Conservation (phyloP, 306 rosid genomes). For the Trichosanthes cucumerina region DNA sequence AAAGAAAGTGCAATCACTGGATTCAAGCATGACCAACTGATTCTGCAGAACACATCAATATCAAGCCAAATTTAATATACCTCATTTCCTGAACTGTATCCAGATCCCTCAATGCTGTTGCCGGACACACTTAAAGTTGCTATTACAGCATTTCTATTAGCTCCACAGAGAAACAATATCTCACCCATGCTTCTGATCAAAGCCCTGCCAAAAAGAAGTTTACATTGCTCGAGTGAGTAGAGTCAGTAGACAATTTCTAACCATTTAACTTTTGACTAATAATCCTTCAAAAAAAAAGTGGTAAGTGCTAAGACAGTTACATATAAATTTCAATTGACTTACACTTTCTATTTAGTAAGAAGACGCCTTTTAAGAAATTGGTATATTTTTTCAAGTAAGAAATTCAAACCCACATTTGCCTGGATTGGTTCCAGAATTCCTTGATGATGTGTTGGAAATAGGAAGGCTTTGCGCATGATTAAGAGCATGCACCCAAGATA, state of each 20-base stretch:
- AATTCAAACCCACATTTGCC: neutral
- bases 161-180: conserved; percentile 81
- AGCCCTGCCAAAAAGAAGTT: conserved; percentile 40
- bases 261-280: conserved; percentile 1
- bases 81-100: conserved; percentile 46
- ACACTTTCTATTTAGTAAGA: neutral
- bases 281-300: neutral
- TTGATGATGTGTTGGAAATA: neutral
- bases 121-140: conserved; percentile 56
- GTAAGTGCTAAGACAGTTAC: neutral
- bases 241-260: conserved; percentile 12
- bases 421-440: neutral
- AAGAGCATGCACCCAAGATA: neutral
- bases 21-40: conserved; percentile 15
- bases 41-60: conserved; percentile 8
- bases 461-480: neutral
- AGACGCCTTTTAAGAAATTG: neutral
- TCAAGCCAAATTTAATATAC: conserved; percentile 28
- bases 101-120: conserved; percentile 27
- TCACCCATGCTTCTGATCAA: conserved; percentile 81
- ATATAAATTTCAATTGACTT: neutral
- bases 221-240: neutral
- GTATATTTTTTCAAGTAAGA: neutral
- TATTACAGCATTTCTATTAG: conserved; percentile 54
- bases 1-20: conserved; percentile 13